Percentiles rank a stretch among this genome's conserved stretches.
Evolutionary conservation across 495 filamentous ascomycete species (phyloP).

Genomic region (Xanthoparmelia taractica): DNA sequence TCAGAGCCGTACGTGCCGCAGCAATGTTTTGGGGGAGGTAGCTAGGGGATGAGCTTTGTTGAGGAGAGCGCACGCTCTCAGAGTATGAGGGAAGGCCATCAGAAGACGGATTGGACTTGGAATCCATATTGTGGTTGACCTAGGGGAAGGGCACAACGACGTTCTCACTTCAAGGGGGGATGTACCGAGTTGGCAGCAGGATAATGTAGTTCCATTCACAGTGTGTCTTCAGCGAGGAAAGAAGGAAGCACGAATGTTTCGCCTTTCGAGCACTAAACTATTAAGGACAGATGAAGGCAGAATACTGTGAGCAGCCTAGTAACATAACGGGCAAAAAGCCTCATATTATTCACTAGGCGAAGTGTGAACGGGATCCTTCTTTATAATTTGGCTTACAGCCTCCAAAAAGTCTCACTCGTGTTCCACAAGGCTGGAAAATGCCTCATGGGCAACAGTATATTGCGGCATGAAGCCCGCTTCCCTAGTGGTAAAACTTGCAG

Average conservation of each 20-base stretch:
- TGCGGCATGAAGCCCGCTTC: not conserved
- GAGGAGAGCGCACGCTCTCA: conserved; percentile 12
- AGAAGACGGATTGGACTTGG: not conserved
- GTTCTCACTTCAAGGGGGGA: not conserved
- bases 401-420: too few relatives aligned
- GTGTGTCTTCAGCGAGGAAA: not conserved
- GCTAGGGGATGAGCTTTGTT: not conserved
- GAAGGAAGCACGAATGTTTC: not conserved
- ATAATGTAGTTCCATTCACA: not conserved
- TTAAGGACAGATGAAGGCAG: not conserved
- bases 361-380: too few relatives aligned
- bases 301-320: too few relatives aligned
- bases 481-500: too few relatives aligned
- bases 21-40: conserved; percentile 14
- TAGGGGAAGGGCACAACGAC: not conserved
- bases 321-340: not conserved
- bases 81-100: conserved; percentile 17
- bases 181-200: not conserved
- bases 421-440: conserved; percentile 3
- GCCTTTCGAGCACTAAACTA: not conserved
- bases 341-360: not conserved
- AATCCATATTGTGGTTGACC: not conserved
- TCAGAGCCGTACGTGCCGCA: conserved; percentile 20
- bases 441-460: not conserved
- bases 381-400: too few relatives aligned